phyloP scores from a whole-genome alignment of 208 protist genomes.

The Trypanosoma lewisi region DNA sequence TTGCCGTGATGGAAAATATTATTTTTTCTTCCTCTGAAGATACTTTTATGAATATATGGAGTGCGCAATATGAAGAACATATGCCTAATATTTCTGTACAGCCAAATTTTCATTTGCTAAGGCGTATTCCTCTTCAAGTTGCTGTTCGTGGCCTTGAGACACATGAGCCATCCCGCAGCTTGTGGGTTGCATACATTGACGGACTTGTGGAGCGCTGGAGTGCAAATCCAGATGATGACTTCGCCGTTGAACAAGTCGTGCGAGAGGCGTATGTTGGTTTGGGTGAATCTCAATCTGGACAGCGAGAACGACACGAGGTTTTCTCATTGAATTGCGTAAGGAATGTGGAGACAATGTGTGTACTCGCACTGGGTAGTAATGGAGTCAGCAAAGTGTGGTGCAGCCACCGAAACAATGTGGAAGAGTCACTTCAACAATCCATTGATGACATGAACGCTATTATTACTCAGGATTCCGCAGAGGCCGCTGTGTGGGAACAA shows the following conservation, averaged over 20 bases:
- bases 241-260: constrained; percentile 78
- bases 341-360: constrained; percentile 73
- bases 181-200: constrained; percentile 79
- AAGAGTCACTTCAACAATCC: constrained; percentile 55
- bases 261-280: constrained; percentile 36
- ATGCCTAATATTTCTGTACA: constrained; percentile 7
- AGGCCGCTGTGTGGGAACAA: constrained; percentile 70
- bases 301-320: constrained; percentile 22
- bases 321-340: constrained; percentile 40
- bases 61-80: constrained; percentile 12
- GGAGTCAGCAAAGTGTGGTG: constrained; percentile 89
- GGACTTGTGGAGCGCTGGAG: constrained; percentile 85
- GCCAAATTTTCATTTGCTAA: constrained; percentile 34
- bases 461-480: constrained; percentile 65
- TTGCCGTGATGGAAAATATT: constrained; percentile 55
- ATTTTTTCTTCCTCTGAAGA: constrained; percentile 85
- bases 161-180: constrained; percentile 48
- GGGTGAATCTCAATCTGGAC: background rate
- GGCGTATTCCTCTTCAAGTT: constrained; percentile 52
- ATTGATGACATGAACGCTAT: constrained; percentile 55
- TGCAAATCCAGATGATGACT: constrained; percentile 81
- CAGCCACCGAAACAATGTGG: constrained; percentile 64
- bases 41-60: constrained; percentile 69
- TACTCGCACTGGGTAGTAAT: constrained; percentile 81
- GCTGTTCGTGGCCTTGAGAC: constrained; percentile 53